Evolutionary conservation across 805 yeast genomes (phyloP).

Genomic region (Sungouiozyma ichnusensis): DNA sequence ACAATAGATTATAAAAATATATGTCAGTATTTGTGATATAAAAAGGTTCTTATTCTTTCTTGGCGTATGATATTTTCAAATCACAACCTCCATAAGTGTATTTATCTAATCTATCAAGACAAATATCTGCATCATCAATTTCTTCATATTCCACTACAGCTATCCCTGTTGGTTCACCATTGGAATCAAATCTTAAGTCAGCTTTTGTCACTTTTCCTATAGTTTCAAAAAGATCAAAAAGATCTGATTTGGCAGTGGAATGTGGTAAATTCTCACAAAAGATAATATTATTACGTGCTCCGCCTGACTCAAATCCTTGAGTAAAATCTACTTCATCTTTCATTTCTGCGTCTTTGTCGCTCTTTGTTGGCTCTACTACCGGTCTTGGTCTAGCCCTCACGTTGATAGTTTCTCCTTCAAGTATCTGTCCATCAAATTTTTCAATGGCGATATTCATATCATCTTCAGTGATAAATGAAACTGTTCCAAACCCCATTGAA

Average conservation of each 20-base stretch:
- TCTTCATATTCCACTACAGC: constrained; percentile 77
- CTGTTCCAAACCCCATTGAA: constrained; percentile 75
- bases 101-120: constrained; percentile 63
- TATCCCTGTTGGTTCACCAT: constrained; percentile 65
- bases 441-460: constrained; percentile 63
- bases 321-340: constrained; percentile 40
- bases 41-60: constrained; percentile 10
- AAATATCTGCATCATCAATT: constrained; percentile 57
- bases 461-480: constrained; percentile 53
- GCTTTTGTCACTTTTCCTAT: constrained; percentile 69
- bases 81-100: constrained; percentile 81
- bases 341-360: constrained; percentile 1
- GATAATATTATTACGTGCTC: constrained; percentile 49
- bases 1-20: too few species aligned
- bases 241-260: constrained; percentile 78
- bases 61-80: constrained; percentile 59
- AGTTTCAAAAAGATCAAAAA: constrained; percentile 75
- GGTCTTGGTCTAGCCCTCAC: constrained; percentile 2
- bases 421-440: constrained; percentile 58
- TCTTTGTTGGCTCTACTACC: background rate
- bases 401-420: constrained; percentile 12
- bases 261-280: constrained; percentile 76
- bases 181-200: constrained; percentile 52
- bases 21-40: too few species aligned
- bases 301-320: constrained; percentile 51